Base-by-base conservation (phyloP, 202 grass and related monocot genomes). In the Brachypodium distachyon region DNA sequence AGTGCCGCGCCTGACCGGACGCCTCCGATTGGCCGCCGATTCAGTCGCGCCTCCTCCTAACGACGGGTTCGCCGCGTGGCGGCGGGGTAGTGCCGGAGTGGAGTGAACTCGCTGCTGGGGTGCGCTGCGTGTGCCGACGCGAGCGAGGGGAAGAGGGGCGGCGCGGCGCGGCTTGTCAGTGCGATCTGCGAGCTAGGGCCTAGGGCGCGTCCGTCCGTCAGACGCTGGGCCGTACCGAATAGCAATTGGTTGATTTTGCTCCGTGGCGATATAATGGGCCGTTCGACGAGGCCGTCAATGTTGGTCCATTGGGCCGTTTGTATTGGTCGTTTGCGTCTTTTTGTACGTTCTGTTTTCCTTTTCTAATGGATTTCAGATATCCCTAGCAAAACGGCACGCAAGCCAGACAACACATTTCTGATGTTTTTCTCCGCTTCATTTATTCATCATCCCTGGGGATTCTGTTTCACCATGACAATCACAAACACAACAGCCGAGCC, bases 381-480 rank as follows among this genome's bases (percentile, higher is more conserved):
- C 22, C 12, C 33, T 44, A 12, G 22, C 12, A 74, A 67, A 60
- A 67, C 4, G 49, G 0, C 23, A 37, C 0, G 13, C 9, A 60
- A 61, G 36, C 21, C 21, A 6, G 14, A 21, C 34, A 72, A 9
- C 48, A 38, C 34, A 76, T 52, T 68, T 47, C 50, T 28, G 13
- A 61, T 56, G 38, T 44, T 32, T 12, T 31, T 21, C 9, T 1
- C 9, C 36, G 38, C 12, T 81, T 54, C 72, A 55, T 62, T 54
- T 26, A 80, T 81, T 82, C 62, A 72, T 82, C 62, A 72, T 87
- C 77, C 9, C 16, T 63, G 62, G 17, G 42, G 49, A 2, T 67
- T 77, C 18, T 12, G 71, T 57, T 66, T 50, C 56, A 72, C 31
- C 38, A 21, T 69, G 39, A 32, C 47, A 47, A 17, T 69, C 48